phyloP scores from a whole-genome alignment of 176 grass and related monocot species.

The Themeda triandra region DNA sequence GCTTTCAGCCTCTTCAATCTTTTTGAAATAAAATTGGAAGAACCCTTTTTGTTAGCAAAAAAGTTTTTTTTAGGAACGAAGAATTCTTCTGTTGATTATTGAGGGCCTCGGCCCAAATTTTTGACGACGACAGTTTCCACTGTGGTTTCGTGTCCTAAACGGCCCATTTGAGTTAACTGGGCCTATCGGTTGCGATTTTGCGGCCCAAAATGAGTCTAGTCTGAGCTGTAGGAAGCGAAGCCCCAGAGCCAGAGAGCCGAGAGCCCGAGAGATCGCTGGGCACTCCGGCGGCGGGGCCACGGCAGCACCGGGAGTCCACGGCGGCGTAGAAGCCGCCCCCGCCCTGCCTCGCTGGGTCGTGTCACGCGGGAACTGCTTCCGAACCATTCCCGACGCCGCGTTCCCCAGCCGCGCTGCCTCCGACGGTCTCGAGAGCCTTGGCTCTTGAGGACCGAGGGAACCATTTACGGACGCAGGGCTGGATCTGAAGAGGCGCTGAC shows the following conservation, averaged over 20 bases:
- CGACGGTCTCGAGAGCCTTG: too few species aligned
- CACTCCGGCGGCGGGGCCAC: slow-evolving; percentile 27
- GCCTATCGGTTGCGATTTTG: background rate
- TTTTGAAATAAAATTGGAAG: too few species aligned
- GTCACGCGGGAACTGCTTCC: background rate
- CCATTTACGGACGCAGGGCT: background rate
- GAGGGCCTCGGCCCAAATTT: too few species aligned
- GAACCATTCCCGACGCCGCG: background rate
- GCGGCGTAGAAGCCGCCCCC: background rate
- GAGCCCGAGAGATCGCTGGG: background rate
- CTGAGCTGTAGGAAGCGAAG: too few species aligned
- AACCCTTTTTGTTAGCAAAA: too few species aligned
- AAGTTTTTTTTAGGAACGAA: too few species aligned
- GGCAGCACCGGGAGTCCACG: background rate
- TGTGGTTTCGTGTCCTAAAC: too few species aligned
- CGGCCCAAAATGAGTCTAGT: background rate
- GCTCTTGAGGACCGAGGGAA: too few species aligned
- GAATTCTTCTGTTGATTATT: too few species aligned
- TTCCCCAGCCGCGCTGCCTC: background rate
- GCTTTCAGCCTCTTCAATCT: too few species aligned
- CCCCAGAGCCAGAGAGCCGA: background rate
- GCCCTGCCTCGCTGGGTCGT: background rate
- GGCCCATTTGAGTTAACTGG: background rate
- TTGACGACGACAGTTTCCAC: too few species aligned
- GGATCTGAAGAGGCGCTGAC: slow-evolving; percentile 30